A percentile compares a stretch with the other conserved stretches of the same genome.
Conservation (phyloP, 768 basidiomycete species). For the Stropharia rugosoannulata region DNA sequence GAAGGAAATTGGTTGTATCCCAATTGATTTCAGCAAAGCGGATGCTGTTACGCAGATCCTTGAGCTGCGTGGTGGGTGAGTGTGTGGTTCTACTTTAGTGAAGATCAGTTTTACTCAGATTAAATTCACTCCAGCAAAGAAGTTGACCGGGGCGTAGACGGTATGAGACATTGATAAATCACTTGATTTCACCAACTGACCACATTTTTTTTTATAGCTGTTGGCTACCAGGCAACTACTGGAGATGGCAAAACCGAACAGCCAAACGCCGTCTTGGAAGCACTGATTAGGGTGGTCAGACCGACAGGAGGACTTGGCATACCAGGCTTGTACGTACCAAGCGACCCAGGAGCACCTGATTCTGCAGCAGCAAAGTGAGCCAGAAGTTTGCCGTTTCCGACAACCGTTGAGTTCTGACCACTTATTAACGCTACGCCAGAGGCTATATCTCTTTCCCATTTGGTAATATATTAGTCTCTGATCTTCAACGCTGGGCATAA, state of each 20-base stretch:
- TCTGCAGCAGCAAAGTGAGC: slow-evolving; percentile 46
- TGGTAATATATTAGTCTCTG: slow-evolving; percentile 22
- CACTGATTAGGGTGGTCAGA: slow-evolving; percentile 49
- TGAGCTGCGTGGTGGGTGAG: slow-evolving; percentile 41
- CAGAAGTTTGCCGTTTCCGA: not conserved
- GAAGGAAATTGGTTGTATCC: slow-evolving; percentile 48
- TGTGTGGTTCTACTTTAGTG: not conserved
- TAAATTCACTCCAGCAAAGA: slow-evolving; percentile 29
- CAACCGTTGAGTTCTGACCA: not conserved
- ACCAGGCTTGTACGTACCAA: slow-evolving; percentile 56
- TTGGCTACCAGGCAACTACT: slow-evolving; percentile 55
- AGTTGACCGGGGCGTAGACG: slow-evolving; percentile 53
- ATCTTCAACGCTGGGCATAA: too few relatives aligned
- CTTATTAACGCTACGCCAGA: slow-evolving; percentile 17
- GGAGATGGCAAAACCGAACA: slow-evolving; percentile 55
- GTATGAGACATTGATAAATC: slow-evolving; percentile 12
- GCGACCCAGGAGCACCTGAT: slow-evolving; percentile 56
- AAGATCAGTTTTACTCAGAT: not conserved
- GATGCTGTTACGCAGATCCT: slow-evolving; percentile 51
- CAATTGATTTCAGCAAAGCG: slow-evolving; percentile 46
- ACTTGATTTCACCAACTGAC: too few relatives aligned
- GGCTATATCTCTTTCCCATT: slow-evolving; percentile 55
- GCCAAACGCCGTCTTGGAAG: slow-evolving; percentile 53
- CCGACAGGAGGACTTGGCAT: slow-evolving; percentile 59
- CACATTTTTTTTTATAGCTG: slow-evolving; percentile 32